Percentiles rank a stretch among this genome's conserved stretches.
Conservation (phyloP, 2,329 filamentous ascomycete species). For the Colletotrichum tropicicola region DNA sequence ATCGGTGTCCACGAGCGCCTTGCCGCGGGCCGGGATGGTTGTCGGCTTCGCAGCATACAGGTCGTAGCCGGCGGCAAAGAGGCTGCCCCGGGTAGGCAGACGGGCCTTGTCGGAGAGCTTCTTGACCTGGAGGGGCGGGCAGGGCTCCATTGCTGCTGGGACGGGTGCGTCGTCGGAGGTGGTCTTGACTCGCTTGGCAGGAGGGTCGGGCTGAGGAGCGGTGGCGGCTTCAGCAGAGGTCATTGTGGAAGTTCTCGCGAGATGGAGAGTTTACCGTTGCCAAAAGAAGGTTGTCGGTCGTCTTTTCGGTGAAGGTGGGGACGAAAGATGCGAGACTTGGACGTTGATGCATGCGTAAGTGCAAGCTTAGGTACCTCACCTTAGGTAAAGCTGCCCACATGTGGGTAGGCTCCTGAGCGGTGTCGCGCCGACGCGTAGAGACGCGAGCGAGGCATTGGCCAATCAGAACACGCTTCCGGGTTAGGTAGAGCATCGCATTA, state of each 20-base stretch:
- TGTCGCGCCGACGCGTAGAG: conserved; percentile 23
- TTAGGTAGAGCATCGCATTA: too few species aligned
- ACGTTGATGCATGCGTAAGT: background rate
- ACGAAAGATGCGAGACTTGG: background rate
- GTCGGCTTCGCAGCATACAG: conserved; percentile 82
- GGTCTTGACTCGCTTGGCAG: conserved; percentile 83
- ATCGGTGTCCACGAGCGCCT: conserved; percentile 89
- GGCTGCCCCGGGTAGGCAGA: conserved; percentile 87
- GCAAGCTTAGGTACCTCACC: background rate
- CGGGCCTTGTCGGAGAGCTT: conserved; percentile 83
- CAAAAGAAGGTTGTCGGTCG: background rate
- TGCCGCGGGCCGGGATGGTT: conserved; percentile 81
- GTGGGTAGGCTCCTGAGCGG: conserved; percentile 14
- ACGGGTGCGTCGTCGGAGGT: conserved; percentile 41
- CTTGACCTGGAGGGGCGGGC: conserved; percentile 82
- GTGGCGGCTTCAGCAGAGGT: conserved; percentile 46
- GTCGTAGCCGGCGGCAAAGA: conserved; percentile 93
- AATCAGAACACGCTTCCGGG: too few species aligned
- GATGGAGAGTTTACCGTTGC: background rate
- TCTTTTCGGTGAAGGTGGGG: background rate
- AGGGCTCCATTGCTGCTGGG: conserved; percentile 46
- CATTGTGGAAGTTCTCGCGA: conserved; percentile 21
- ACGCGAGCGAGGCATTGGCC: conserved; percentile 22
- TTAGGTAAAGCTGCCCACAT: conserved; percentile 2
- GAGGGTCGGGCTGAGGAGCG: conserved; percentile 70